Base-by-base conservation (phyloP, 129 eudicot genomes). In the Tanacetum coccineum region DNA sequence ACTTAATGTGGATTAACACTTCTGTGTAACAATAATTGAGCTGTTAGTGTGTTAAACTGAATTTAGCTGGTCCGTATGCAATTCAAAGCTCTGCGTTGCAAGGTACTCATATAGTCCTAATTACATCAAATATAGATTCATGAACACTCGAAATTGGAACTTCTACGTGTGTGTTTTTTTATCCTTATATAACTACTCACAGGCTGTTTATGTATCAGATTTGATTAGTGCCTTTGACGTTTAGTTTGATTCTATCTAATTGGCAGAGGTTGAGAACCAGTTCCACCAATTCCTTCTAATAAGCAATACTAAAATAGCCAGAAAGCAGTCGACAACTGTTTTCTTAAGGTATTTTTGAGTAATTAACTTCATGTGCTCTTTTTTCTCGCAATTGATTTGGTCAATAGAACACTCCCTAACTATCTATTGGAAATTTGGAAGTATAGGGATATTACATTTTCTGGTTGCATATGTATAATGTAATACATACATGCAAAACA, bases 41-140 rank as follows among this genome's bases (percentile, higher is more conserved):
- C n/a, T n/a, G n/a, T n/a, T n/a, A n/a, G n/a, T n/a, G n/a, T n/a
- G n/a, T n/a, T n/a, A n/a, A n/a, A n/a, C n/a, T n/a, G n/a, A 54
- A 86, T 87, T 77, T 93, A 76, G 99, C 95, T 36, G 99, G 99
- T 69, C 96, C 99, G 44, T 93, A 64, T 76, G 90, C 90, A 17
- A 82, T 86, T 61, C 75, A 74, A 78, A 87, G 84, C 84, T 86
- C 92, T 26, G 70, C 59, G 95, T 75, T 93, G 95, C 95, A 89
- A 93, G 99, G 99, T 93, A 72, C 55, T 36, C 30, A 26, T 1
- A 26, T 26, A 26, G 30, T 81, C 48, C 44, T 77, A 17, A 47
- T 63, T 22, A 56, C 68, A 70, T 70, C n/a, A 30, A 21, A 45
- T 62, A 50, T 15, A 32, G 28, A 32, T 68, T 50, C 69, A 44